Evolutionary conservation across 345 rosid species (phyloP), one percentile per base, ranked within the genome.

Genomic region (Arabidopsis thaliana): DNA sequence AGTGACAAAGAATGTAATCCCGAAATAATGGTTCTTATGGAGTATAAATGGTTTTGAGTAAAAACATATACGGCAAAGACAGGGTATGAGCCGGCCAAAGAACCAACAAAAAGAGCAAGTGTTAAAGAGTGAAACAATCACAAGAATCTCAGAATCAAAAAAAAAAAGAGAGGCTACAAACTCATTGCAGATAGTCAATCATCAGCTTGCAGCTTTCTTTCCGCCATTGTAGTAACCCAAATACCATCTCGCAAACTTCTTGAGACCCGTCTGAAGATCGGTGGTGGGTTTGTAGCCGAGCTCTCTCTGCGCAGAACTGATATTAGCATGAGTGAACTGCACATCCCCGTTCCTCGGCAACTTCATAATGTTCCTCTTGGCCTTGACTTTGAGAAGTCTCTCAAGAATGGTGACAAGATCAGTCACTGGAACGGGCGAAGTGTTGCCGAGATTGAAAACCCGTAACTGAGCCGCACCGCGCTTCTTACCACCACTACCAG

Each of bases 231-330:
- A 85, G 85, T 87, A 94, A 58, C 89, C 79, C 69, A 88, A 75
- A 65, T 94, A 91, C 98, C 98, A 94, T 78, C 95, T 75, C 4
- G 86, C 97, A 40, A 94, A 91, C 73, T 94, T 94, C 93, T 94
- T 94, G 80, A 90, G 83, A 36, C 95, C 98, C 0, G 88, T 83
- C 75, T 88, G 98, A 66, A 94, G 83, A 85, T 94, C 92, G 0
- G 96, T 90, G 12, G 90, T 84, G 10, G 98, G 97, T 72, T 85
- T 91, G 80, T 94, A 94, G 20, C 97, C 87, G 12, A 91, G 87
- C 85, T 94, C 95, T 78, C 83, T 80, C 73, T 87, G 88, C 9
- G 98, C 98, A 8, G 33, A 84, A 76, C 97, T 94, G 67, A 90
- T 91, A 50, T 94, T 94, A 0, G 97, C 97, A 80, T 94, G 98